Evolutionary conservation across 768 basidiomycete species (phyloP).

Genomic region (Lyophyllum decastes): DNA sequence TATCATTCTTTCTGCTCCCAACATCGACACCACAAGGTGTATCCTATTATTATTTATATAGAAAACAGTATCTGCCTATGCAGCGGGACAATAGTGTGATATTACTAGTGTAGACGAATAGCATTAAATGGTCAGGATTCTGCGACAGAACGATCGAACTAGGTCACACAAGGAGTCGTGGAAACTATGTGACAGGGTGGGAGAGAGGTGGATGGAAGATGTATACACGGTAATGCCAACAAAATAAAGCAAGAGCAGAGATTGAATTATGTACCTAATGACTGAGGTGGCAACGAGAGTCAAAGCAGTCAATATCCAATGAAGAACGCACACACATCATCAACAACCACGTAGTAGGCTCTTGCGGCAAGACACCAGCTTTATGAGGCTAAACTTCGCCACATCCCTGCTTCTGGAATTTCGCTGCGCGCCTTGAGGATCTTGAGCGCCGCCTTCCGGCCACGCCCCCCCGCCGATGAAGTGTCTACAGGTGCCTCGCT

Average conservation of each 20-base stretch:
- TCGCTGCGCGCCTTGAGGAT: conserved; percentile 72
- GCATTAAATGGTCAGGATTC: conserved; percentile 10
- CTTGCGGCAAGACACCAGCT: neutral
- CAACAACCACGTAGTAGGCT: conserved; percentile 3
- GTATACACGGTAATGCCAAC: conserved; percentile 9
- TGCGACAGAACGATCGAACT: conserved; percentile 6
- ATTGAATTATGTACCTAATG: neutral
- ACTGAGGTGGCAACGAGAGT: conserved; percentile 6
- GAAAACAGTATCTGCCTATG: neutral
- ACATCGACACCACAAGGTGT: too few relatives aligned
- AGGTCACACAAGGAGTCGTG: conserved; percentile 7
- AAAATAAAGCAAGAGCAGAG: conserved; percentile 14
- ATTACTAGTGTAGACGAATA: conserved; percentile 10
- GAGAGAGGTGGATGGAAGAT: conserved; percentile 4
- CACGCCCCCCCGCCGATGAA: conserved; percentile 42
- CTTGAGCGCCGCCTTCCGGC: conserved; percentile 60
- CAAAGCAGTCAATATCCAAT: conserved; percentile 21
- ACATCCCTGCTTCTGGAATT: conserved; percentile 75
- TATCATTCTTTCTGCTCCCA: too few relatives aligned
- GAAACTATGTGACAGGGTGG: neutral
- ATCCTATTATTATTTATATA: too few relatives aligned
- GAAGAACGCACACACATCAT: conserved; percentile 21
- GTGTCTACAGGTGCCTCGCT: conserved; percentile 21
- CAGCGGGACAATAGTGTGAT: conserved; percentile 6
- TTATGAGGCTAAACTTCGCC: conserved; percentile 68